These are phyloP conservation scores for Solanum virginianum DNA, from an alignment of 257 asterid species.

Conservation along the genomic window DNA sequence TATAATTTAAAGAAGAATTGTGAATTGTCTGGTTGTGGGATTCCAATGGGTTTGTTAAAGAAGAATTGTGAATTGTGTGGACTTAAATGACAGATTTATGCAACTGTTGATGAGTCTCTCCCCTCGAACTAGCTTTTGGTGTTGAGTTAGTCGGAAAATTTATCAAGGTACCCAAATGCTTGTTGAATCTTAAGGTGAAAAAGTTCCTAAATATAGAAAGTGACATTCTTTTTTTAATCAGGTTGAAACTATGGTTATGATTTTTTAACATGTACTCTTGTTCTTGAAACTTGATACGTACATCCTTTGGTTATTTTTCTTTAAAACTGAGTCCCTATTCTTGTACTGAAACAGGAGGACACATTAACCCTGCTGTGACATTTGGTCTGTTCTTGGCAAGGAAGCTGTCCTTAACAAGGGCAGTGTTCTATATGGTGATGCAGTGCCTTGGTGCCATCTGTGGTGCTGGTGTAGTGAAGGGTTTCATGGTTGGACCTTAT, in stretches of 20 bases:
- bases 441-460: constrained; percentile 6
- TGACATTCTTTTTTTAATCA: too few species aligned
- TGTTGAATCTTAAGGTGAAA: too few species aligned
- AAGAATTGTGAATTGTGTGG: too few species aligned
- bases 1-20: neutral
- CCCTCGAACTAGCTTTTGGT: neutral
- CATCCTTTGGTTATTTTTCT: neutral
- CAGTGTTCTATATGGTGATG: constrained; percentile 9
- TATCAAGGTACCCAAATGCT: too few species aligned
- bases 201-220: too few species aligned
- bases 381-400: neutral
- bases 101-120: neutral
- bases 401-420: constrained; percentile 16
- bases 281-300: neutral
- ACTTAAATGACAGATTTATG: too few species aligned
- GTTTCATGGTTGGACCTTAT: neutral
- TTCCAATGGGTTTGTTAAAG: too few species aligned
- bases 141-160: too few species aligned
- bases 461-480: constrained; percentile 11
- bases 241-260: neutral
- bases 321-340: neutral
- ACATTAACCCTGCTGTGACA: constrained; percentile 6
- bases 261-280: constrained; percentile 27
- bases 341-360: constrained; percentile 30
- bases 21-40: neutral